These are phyloP conservation scores for Exophiala lecanii-corni DNA, from an alignment of 2,329 filamentous ascomycete species.

Conservation along the genomic window DNA sequence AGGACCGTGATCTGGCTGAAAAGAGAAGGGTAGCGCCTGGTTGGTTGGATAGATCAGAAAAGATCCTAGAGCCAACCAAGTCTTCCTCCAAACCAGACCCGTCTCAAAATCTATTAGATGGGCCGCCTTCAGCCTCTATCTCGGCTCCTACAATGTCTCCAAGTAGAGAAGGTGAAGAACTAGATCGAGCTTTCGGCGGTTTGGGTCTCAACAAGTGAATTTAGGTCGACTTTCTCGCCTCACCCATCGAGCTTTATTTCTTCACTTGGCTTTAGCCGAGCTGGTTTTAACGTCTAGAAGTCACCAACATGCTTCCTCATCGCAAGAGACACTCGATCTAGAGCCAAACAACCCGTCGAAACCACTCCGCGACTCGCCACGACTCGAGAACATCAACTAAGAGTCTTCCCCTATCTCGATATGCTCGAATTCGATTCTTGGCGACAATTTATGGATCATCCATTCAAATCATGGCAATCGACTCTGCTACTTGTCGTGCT, in stretches of 20 bases:
- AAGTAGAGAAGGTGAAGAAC: constrained; percentile 47
- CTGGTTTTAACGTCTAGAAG: too few relatives aligned
- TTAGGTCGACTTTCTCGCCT: constrained; percentile 5
- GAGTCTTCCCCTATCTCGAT: too few relatives aligned
- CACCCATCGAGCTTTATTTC: constrained; percentile 3
- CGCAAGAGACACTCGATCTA: too few relatives aligned
- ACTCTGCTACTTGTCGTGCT: constrained; percentile 9
- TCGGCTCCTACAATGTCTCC: constrained; percentile 39
- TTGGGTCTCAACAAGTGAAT: constrained; percentile 40
- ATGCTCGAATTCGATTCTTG: constrained; percentile 1
- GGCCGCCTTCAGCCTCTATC: constrained; percentile 27
- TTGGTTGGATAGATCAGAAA: constrained; percentile 59
- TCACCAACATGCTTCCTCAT: too few relatives aligned
- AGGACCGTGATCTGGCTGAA: constrained; percentile 56
- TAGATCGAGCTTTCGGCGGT: constrained; percentile 51
- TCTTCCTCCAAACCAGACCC: constrained; percentile 20
- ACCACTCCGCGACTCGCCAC: too few relatives aligned
- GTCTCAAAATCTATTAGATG: constrained; percentile 33
- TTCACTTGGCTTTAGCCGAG: neutral
- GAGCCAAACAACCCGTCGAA: too few relatives aligned
- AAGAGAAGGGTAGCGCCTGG: constrained; percentile 61
- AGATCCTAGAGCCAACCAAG: constrained; percentile 51
- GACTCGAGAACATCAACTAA: too few relatives aligned
- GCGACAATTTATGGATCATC: constrained; percentile 15
- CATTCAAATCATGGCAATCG: constrained; percentile 19